Conservation (phyloP, 83 land plant genomes). For the Diphasiastrum complanatum region DNA sequence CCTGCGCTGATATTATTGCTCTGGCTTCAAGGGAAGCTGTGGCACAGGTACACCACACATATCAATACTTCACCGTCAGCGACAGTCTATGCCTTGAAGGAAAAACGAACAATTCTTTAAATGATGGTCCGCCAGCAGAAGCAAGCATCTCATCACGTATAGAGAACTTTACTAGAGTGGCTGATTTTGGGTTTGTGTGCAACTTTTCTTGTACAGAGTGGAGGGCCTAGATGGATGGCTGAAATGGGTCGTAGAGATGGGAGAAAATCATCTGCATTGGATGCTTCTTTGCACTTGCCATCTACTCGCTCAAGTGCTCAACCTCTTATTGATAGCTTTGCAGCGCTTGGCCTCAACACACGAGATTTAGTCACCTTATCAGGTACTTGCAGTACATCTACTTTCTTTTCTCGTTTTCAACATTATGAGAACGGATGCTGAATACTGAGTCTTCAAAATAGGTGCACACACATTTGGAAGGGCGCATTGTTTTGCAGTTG, state of each 20-base stretch:
- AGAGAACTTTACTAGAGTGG: neutral
- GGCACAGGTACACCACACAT: slow-evolving; percentile 13
- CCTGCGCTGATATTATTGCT: slow-evolving; percentile 36
- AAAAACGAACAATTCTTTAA: neutral
- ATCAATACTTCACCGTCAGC: neutral
- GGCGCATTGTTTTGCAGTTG: slow-evolving; percentile 18
- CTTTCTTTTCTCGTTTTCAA: neutral
- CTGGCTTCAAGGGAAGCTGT: slow-evolving; percentile 28
- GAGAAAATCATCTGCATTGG: slow-evolving; percentile 1
- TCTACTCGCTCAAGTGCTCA: slow-evolving; percentile 15
- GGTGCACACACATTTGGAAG: slow-evolving; percentile 35
- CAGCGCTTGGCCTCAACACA: slow-evolving; percentile 13
- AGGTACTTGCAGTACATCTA: neutral
- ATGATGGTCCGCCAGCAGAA: neutral
- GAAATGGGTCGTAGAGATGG: slow-evolving; percentile 37
- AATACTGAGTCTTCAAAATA: neutral
- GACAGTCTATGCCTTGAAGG: neutral
- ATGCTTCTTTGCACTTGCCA: slow-evolving; percentile 20
- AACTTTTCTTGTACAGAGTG: slow-evolving; percentile 6
- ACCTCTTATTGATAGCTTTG: slow-evolving; percentile 20
- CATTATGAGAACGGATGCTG: neutral
- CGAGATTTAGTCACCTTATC: slow-evolving; percentile 32
- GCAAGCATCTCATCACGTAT: neutral
- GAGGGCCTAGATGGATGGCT: slow-evolving; percentile 32
- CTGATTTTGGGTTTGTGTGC: neutral